Base-by-base conservation (phyloP, 2,329 filamentous ascomycete species). In the Metarhizium rileyi region DNA sequence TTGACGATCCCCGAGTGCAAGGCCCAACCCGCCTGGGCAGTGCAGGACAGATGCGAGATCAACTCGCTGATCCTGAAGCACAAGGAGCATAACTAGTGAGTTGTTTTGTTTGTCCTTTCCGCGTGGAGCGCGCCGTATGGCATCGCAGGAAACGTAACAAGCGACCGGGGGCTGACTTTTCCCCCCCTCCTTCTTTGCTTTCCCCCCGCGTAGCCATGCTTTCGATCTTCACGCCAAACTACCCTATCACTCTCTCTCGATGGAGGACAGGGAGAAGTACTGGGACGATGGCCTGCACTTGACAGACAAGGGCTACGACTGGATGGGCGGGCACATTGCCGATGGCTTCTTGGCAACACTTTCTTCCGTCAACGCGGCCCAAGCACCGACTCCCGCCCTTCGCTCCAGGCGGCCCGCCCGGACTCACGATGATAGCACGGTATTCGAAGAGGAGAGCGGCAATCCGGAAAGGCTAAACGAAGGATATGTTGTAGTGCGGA, bases 281-380 rank as follows among this genome's bases (percentile, higher is more conserved):
- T 85, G 80, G 78, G 72, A 80, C 54, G 81, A 86, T 63, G 72
- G 71, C 18, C 55, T 84, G 22, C 81, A 86, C 64, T 68, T 84
- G 9, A 77, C 74, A 0, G 62, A 68, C 0, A 70, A 67, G 6
- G 82, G 82, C 7, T 85, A 86, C 66, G 73, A 83, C 58, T 66
- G 77, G 57, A 78, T 86, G 70, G 82, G 81, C 2, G 68, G 72
- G 36, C 69, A 75, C 50, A 69, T 85, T 46, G 81, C 74, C 44
- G 69, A 74, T 23, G 70, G 66, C 27, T 62, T 85, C 9, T 66
- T 78, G 23, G 45, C 8, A 3, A 40, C 40, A 4, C 33, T 47
- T 23, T 27, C 27, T n/a, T 35, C 40, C 4, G 25, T 16, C 9
- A 16, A 47, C 2, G 5, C 18, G 12, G 41, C 14, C 16, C 16